Evolutionary conservation across 305 asterid genomes (phyloP).

Genomic region (Fraxinus latifolia): DNA sequence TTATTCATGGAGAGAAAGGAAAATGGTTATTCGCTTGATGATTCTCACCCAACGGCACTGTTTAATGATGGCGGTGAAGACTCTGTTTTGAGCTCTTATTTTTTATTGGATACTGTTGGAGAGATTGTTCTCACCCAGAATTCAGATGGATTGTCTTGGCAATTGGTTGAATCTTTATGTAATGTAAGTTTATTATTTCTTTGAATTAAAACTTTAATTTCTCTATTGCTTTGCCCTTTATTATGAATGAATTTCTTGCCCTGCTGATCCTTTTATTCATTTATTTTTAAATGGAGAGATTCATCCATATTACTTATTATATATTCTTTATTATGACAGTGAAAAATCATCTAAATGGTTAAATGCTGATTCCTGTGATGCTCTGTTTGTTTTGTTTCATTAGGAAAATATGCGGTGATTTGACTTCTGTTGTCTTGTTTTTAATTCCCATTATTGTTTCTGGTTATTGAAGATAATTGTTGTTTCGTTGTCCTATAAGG

Average conservation of each 20-base stretch:
- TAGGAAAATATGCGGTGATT: background rate
- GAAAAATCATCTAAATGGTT: slow-evolving; percentile 1
- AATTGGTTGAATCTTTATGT: slow-evolving; percentile 39
- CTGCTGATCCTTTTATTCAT: background rate
- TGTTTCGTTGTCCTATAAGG: background rate
- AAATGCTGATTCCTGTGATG: slow-evolving; percentile 15
- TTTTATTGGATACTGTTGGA: slow-evolving; percentile 63
- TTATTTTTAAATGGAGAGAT: slow-evolving; percentile 9
- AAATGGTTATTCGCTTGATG: slow-evolving; percentile 32
- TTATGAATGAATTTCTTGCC: slow-evolving; percentile 12
- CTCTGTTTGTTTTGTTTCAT: slow-evolving; percentile 20
- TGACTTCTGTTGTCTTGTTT: background rate
- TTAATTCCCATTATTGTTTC: background rate
- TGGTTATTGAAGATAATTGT: background rate
- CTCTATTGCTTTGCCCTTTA: background rate
- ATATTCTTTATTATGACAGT: background rate
- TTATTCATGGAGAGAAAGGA: slow-evolving; percentile 49
- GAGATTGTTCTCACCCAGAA: slow-evolving; percentile 59
- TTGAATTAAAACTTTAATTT: background rate
- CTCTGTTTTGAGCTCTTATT: slow-evolving; percentile 45
- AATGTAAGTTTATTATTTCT: slow-evolving; percentile 38
- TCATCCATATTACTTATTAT: background rate
- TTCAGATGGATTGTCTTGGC: slow-evolving; percentile 69
- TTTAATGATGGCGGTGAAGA: slow-evolving; percentile 30
- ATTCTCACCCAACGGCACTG: slow-evolving; percentile 35